A percentile compares a stretch with the other conserved stretches of the same genome.
Evolutionary conservation across 2,329 filamentous ascomycete species (phyloP).

Genomic region (Onygenales sp.): DNA sequence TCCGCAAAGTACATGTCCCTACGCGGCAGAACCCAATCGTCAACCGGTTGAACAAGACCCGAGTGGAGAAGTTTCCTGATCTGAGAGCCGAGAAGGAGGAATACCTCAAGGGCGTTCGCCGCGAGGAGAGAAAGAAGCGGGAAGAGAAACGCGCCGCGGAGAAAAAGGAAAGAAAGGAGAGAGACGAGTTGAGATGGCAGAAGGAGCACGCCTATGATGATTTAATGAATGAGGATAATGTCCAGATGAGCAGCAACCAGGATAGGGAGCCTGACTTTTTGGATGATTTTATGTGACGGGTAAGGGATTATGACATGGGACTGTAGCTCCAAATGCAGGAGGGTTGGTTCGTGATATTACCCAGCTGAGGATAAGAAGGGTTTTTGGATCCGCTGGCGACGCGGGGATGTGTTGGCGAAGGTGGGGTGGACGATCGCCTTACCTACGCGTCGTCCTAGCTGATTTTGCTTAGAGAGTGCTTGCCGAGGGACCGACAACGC

Average conservation of each 20-base stretch:
- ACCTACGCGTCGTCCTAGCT: too few species aligned
- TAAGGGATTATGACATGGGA: background rate
- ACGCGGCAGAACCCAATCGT: constrained; percentile 81
- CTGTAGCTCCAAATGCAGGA: background rate
- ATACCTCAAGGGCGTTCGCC: constrained; percentile 59
- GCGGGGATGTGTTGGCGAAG: too few species aligned
- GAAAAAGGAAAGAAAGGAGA: constrained; percentile 53
- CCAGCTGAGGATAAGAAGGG: too few species aligned
- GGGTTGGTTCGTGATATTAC: background rate
- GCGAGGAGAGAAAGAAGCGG: constrained; percentile 46
- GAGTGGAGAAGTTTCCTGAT: constrained; percentile 78
- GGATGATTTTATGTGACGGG: constrained; percentile 80
- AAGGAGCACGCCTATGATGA: constrained; percentile 98
- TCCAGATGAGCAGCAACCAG: constrained; percentile 74
- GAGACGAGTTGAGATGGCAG: constrained; percentile 83
- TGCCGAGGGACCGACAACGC: too few species aligned
- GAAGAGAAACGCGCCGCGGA: constrained; percentile 33
- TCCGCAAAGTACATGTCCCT: constrained; percentile 71
- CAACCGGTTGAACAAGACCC: constrained; percentile 98
- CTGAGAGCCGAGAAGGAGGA: constrained; percentile 74
- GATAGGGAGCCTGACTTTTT: constrained; percentile 63
- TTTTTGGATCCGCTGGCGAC: too few species aligned
- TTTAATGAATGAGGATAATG: constrained; percentile 71
- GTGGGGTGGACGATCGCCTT: too few species aligned
- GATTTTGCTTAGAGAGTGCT: too few species aligned